Evolutionary conservation across 2,329 filamentous ascomycete genomes (phyloP).

Genomic region (Ceratocystis destructans): DNA sequence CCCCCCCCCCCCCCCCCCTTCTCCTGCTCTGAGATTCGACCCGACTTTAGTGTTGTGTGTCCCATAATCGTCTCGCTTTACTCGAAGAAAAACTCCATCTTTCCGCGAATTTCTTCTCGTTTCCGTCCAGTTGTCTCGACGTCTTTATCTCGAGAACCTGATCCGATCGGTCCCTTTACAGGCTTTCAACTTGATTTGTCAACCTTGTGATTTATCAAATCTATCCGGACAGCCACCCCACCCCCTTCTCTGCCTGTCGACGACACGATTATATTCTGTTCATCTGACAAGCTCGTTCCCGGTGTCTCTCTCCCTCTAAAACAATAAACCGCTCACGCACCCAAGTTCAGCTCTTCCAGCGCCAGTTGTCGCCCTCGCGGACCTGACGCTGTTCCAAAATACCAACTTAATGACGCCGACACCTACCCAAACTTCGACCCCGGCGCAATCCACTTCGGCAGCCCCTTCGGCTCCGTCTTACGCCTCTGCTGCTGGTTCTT

Average conservation of each 20-base stretch:
- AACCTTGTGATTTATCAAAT: too few relatives aligned
- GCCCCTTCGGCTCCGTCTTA: constrained; percentile 48
- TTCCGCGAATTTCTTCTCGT: too few relatives aligned
- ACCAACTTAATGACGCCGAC: constrained; percentile 43
- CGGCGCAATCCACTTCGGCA: constrained; percentile 42
- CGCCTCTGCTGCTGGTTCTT: constrained; percentile 51
- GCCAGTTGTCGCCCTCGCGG: constrained; percentile 19
- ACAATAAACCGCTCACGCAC: constrained; percentile 7
- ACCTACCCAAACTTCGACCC: constrained; percentile 35
- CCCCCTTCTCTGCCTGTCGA: background rate
- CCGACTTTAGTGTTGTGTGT: too few relatives aligned
- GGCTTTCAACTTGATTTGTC: too few relatives aligned
- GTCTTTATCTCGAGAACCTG: too few relatives aligned
- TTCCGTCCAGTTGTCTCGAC: too few relatives aligned
- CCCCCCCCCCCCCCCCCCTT: too few relatives aligned
- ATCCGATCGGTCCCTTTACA: too few relatives aligned
- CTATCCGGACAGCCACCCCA: background rate
- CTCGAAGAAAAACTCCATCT: too few relatives aligned
- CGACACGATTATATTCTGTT: background rate
- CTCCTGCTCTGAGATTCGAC: too few relatives aligned
- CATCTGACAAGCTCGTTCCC: background rate
- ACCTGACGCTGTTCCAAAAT: constrained; percentile 17
- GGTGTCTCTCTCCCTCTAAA: background rate
- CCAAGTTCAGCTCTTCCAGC: constrained; percentile 17
- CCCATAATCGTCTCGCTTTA: too few relatives aligned